phyloP scores from a whole-genome alignment of 129 eudicot species.

The Tagetes erecta region DNA sequence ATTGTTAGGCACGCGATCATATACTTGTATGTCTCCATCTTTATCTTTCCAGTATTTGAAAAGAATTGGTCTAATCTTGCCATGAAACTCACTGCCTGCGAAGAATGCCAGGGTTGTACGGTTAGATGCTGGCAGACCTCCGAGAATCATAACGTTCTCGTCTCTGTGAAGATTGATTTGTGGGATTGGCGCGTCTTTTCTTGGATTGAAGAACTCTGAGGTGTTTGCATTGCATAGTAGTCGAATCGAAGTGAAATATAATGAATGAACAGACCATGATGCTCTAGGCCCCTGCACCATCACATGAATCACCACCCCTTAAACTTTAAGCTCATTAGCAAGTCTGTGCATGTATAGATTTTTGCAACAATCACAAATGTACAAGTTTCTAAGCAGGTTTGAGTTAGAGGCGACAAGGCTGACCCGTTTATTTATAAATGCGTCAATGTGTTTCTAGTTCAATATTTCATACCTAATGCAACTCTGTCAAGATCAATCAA shows the following conservation, averaged over 20 bases:
- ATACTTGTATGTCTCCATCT: conserved; percentile 57
- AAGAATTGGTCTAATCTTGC: conserved; percentile 52
- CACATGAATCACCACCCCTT: neutral
- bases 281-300: conserved; percentile 75
- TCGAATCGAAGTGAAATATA: conserved; percentile 76
- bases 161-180: conserved; percentile 54
- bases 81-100: conserved; percentile 73
- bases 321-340: neutral
- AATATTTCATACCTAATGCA: neutral
- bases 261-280: conserved; percentile 73
- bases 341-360: neutral
- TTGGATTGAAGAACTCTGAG: conserved; percentile 76
- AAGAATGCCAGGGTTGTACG: conserved; percentile 71
- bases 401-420: neutral
- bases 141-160: conserved; percentile 24
- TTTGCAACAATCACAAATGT: neutral
- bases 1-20: conserved; percentile 43
- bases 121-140: conserved; percentile 47
- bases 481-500: no score
- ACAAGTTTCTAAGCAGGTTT: no score
- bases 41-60: conserved; percentile 71
- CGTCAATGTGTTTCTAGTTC: neutral
- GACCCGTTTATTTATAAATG: neutral
- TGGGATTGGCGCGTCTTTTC: conserved; percentile 78
- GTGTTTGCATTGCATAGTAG: conserved; percentile 82